Base-by-base conservation (phyloP, 148 eudicot species). In the Dianthus caryophyllus region DNA sequence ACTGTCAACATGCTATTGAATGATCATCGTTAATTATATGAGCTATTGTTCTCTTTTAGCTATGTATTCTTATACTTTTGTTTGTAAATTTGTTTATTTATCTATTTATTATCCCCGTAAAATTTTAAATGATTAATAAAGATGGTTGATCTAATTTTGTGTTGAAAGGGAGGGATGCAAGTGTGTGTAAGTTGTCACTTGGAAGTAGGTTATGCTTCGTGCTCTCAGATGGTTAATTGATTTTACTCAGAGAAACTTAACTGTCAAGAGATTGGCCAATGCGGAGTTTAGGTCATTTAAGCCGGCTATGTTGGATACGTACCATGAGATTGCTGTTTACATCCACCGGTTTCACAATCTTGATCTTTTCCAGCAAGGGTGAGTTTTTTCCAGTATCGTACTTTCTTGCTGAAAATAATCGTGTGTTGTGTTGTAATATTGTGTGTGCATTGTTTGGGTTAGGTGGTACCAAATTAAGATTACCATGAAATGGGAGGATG, bases 281-380 rank as follows among this genome's bases (percentile, higher is more conserved):
- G 86, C 73, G 47, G 80, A 81, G 76, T 71, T 73, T 73, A 66
- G 49, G 64, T 63, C 77, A 49, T 57, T 75, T 72, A 75, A 68
- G 49, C 68, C 70, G 71, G 85, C 92, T 67, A 86, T 87, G 90
- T 80, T 83, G 80, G 98, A 90, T 77, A 85, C 92, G 8, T 80
- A 80, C 52, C 97, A 94, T 50, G 97, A 94, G 83, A 69, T 90
- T 61, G 88, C 90, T 56, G 75, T 94, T 64, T 94, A 90, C 83
- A 81, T 94, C 79, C 98, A 94, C 74, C 81, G 98, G 59, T 90
- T 94, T 80, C 98, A 94, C 80, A 94, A 94, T 73, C 97, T 94
- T 67, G 98, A 94, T 77, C 85, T 94, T 54, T 94, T 94, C 77
- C 97, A 94, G 76, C 98, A 93, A 80, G 98, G 98, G 98, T 92